Conservation (phyloP, 179 eudicot species). For the Spinacia oleracea region DNA sequence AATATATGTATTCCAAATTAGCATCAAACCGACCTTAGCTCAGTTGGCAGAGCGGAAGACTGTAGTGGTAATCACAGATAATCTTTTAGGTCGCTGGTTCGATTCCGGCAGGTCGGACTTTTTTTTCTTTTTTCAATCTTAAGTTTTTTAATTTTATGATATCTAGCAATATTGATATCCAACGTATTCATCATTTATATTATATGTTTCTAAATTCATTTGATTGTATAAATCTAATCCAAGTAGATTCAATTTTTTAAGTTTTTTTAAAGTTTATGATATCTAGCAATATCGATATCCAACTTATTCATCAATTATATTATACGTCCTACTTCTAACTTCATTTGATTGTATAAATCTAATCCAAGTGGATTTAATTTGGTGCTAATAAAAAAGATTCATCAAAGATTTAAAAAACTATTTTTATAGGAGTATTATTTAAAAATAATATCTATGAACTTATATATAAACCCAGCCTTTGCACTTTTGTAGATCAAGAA, state of each 20-base stretch:
- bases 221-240: background rate
- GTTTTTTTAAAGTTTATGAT: no score
- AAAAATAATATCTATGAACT: no score
- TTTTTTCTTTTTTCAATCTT: background rate
- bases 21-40: constrained; percentile 14
- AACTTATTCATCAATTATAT: no score
- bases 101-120: constrained; percentile 24
- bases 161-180: no score
- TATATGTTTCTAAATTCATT: no score
- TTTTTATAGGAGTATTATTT: background rate
- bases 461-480: background rate
- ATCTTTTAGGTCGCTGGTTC: constrained; percentile 25
- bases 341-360: background rate
- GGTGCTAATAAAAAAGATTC: background rate
- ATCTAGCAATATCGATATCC: no score
- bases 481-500: no score
- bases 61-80: constrained; percentile 7
- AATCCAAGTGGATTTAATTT: background rate
- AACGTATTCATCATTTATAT: no score
- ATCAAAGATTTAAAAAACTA: background rate
- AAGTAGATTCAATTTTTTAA: background rate
- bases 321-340: no score
- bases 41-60: constrained; percentile 27
- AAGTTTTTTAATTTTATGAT: no score
- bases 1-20: no score